phyloP scores from a whole-genome alignment of 2,329 filamentous ascomycete genomes.

The Chaetomiaceae sp. region DNA sequence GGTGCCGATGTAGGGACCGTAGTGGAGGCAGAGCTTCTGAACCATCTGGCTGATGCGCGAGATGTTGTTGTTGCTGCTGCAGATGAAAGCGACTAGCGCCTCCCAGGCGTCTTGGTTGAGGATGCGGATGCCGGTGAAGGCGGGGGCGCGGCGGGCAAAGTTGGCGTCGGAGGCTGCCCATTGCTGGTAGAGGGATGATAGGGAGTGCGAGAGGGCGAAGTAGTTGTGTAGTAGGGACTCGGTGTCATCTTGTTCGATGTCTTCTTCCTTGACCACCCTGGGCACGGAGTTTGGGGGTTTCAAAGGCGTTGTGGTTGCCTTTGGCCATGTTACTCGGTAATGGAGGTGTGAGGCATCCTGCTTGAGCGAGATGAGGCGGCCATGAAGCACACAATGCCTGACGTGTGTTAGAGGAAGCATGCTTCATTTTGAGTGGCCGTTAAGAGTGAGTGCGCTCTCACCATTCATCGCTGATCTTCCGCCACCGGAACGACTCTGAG shows the following conservation, averaged over 20 bases:
- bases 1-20: constrained; percentile 70
- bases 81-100: constrained; percentile 88
- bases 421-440: neutral
- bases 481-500: constrained; percentile 87
- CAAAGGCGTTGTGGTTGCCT: constrained; percentile 19
- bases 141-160: constrained; percentile 80
- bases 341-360: constrained; percentile 77
- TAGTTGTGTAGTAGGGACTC: constrained; percentile 74
- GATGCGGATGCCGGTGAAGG: constrained; percentile 88
- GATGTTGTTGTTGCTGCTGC: constrained; percentile 99
- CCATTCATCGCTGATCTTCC: constrained; percentile 82
- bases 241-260: constrained; percentile 58
- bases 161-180: constrained; percentile 86
- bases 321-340: constrained; percentile 67
- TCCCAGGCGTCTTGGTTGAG: constrained; percentile 96
- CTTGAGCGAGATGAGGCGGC: constrained; percentile 76
- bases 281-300: constrained; percentile 35
- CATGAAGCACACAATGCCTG: constrained; percentile 78
- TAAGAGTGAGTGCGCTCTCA: constrained; percentile 31
- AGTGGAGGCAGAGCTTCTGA: constrained; percentile 82
- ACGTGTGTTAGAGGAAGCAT: neutral
- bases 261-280: constrained; percentile 26
- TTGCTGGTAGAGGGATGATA: constrained; percentile 71
- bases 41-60: constrained; percentile 93
- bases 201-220: constrained; percentile 77